Conservation (phyloP, 495 filamentous ascomycete species). For the Polyplosphaeria fusca region DNA sequence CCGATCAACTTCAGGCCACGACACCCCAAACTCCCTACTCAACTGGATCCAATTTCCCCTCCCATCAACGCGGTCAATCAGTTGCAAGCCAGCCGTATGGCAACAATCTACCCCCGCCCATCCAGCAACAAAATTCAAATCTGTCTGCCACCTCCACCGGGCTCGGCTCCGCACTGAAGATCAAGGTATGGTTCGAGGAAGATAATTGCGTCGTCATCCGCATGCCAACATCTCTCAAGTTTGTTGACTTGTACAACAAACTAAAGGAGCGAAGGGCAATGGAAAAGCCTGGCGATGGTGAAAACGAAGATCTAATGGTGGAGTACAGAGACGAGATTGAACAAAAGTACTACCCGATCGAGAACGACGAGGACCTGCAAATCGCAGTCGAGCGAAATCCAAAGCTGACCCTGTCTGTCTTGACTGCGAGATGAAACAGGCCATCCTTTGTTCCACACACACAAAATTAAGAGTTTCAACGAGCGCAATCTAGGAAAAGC, state of each 20-base stretch:
- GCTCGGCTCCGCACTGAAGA: conserved; percentile 62
- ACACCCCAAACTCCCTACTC: conserved; percentile 28
- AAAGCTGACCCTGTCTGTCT: conserved; percentile 79
- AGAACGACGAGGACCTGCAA: conserved; percentile 77
- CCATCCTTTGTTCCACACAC: too few relatives aligned
- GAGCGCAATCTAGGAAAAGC: too few relatives aligned
- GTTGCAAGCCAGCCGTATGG: conserved; percentile 39
- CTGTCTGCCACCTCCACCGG: conserved; percentile 52
- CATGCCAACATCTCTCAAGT: conserved; percentile 74
- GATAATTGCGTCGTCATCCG: conserved; percentile 89
- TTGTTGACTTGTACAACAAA: conserved; percentile 53
- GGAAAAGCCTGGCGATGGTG: conserved; percentile 35
- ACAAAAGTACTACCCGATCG: conserved; percentile 66
- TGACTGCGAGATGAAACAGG: conserved; percentile 9
- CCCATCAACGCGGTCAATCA: conserved; percentile 58
- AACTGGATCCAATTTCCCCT: conserved; percentile 29
- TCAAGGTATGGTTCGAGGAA: conserved; percentile 84
- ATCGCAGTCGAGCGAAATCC: conserved; percentile 76
- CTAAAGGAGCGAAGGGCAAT: conserved; percentile 60
- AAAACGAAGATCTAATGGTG: conserved; percentile 64
- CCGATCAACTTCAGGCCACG: conserved; percentile 33
- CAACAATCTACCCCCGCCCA: conserved; percentile 18
- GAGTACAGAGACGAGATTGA: conserved; percentile 85
- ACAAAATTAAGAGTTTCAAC: too few relatives aligned
- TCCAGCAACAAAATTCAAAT: conserved; percentile 41